Evolutionary conservation across 129 eudicot species (phyloP), one percentile per base, ranked within the genome.

Genomic region (Centella asiatica): DNA sequence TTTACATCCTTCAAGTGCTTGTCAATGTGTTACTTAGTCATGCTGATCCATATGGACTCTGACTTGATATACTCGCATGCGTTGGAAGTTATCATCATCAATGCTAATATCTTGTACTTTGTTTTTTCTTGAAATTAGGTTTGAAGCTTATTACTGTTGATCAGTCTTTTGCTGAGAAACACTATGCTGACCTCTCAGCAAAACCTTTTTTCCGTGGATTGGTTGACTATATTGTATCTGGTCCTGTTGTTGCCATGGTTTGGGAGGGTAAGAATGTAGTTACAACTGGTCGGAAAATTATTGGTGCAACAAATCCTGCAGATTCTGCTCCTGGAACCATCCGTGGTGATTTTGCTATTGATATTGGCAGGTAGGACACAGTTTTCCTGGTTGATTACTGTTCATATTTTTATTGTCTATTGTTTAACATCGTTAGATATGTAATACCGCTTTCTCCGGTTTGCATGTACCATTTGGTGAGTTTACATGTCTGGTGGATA

Each of bases 301-400:
- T 90, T 44, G 97, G 97, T 46, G 95, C 97, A 7, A 90, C 97
- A 42, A 86, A 90, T 87, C 97, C 97, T 26, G 77, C 86, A 8
- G 87, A 82, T 11, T 86, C 97, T 57, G 97, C 88, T 33, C 94
- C 97, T 40, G 97, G 97, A n/a, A 90, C 97, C 68, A 86, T 90
- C 75, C 97, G 97, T 74, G 97, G 97, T 61, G 97, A 90, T 50
- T 90, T 76, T 56, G 94, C 97, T 22, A 83, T 90, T 51, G 95
- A 81, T 76, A 86, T 90, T 73, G 95, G 95, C 87, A 83, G 97
- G 97, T 89, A 70, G 6, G 1, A 2, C 14, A 15, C 15, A 14
- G 23, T 37, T 60, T 60, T 14, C 32, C 50, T 13, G 31, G 4
- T 33, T 33, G 0, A 13, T 34, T 18, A 11, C 28, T 32, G 62